Percentiles rank a stretch among this genome's conserved stretches.
Evolutionary conservation across 139 green algal species (phyloP).

Genomic region (Gonium pectorale): DNA sequence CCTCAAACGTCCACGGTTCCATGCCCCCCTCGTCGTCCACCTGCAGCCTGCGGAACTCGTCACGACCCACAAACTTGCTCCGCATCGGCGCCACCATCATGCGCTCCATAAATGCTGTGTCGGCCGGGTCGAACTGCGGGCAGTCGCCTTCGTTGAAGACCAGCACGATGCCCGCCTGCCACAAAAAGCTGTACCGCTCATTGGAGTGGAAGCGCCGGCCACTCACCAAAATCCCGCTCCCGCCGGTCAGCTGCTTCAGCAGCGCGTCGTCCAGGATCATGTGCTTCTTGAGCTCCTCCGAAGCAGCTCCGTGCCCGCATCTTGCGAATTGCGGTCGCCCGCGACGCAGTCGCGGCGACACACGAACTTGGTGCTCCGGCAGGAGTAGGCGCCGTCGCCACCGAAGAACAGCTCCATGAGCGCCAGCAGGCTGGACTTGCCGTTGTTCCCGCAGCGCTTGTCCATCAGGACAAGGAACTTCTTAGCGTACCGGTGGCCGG

Average conservation of each 20-base stretch:
- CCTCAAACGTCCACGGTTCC: too few relatives aligned
- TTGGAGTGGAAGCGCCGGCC: neutral
- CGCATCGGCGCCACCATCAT: too few relatives aligned
- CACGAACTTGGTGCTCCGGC: neutral
- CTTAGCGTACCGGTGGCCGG: neutral
- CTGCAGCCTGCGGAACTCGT: too few relatives aligned
- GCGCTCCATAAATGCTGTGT: too few relatives aligned
- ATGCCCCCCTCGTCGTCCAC: too few relatives aligned
- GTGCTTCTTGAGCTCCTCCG: slow-evolving; percentile 1
- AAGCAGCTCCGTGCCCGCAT: neutral
- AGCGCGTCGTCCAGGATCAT: neutral
- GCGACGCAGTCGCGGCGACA: neutral
- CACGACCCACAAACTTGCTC: too few relatives aligned
- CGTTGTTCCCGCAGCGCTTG: neutral
- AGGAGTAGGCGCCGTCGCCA: neutral
- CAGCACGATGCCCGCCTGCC: too few relatives aligned
- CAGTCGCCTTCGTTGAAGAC: too few relatives aligned
- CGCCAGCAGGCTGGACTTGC: neutral
- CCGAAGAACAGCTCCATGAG: neutral
- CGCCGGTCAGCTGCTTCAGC: neutral
- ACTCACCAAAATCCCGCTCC: neutral
- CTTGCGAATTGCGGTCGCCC: neutral
- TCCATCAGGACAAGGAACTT: neutral
- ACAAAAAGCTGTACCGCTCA: too few relatives aligned
- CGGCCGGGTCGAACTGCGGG: too few relatives aligned